Conservation (phyloP, 1,284 basidiomycete genomes). For the Fomitopsis schrenkii region DNA sequence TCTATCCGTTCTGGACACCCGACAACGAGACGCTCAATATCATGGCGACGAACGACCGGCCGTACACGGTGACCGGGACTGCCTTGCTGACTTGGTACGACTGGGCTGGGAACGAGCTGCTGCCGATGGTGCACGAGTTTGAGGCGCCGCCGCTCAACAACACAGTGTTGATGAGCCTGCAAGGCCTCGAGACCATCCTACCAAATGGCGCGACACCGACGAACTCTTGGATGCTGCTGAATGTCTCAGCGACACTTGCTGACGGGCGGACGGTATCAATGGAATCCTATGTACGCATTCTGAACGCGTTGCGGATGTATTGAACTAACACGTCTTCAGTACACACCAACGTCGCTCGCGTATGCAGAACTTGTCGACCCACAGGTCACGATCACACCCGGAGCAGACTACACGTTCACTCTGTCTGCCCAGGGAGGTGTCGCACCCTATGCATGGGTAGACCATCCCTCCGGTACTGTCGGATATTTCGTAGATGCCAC, state of each 20-base stretch:
- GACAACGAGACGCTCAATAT: constrained; percentile 46
- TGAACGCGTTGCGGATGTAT: background rate
- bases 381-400: constrained; percentile 33
- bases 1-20: constrained; percentile 53
- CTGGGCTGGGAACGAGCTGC: constrained; percentile 44
- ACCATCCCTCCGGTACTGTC: constrained; percentile 50
- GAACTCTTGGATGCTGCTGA: constrained; percentile 50
- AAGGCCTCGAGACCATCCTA: constrained; percentile 40
- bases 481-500: constrained; percentile 47
- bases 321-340: constrained; percentile 30
- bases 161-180: constrained; percentile 36
- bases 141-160: constrained; percentile 47
- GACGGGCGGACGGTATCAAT: constrained; percentile 41
- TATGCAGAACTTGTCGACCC: constrained; percentile 44
- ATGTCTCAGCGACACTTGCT: constrained; percentile 40
- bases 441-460: constrained; percentile 55
- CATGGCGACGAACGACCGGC: constrained; percentile 47
- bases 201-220: constrained; percentile 36
- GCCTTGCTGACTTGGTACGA: constrained; percentile 58
- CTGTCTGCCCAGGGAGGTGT: constrained; percentile 51
- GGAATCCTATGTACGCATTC: constrained; percentile 46
- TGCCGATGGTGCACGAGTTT: constrained; percentile 36
- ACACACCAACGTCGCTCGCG: constrained; percentile 48
- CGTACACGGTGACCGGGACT: constrained; percentile 42
- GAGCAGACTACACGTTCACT: constrained; percentile 40